Evolutionary conservation across 1,139 yeast species (phyloP).

Genomic region (Martiniozyma asiatica): DNA sequence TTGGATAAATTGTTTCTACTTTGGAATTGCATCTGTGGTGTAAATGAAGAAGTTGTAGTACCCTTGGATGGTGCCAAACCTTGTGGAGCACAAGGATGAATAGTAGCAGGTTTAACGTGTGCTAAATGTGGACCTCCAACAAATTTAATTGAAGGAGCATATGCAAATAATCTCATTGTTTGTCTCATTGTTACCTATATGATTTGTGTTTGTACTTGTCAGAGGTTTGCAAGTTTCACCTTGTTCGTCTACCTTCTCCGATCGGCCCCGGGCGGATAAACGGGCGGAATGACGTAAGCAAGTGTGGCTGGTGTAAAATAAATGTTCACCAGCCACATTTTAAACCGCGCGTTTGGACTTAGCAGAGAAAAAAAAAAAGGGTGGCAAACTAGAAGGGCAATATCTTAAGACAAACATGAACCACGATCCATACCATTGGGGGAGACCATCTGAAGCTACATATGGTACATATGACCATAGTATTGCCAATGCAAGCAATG

Average conservation of each 20-base stretch:
- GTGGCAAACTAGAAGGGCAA: too few species aligned
- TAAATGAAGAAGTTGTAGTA: slow-evolving; percentile 29
- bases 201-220: background rate
- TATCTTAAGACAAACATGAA: slow-evolving; percentile 64
- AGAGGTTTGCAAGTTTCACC: too few species aligned
- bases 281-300: too few species aligned
- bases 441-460: slow-evolving; percentile 73
- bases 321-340: too few species aligned
- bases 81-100: slow-evolving; percentile 42
- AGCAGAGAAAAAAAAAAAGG: too few species aligned
- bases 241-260: slow-evolving; percentile 5
- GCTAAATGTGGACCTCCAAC: slow-evolving; percentile 37
- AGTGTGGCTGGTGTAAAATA: too few species aligned
- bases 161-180: slow-evolving; percentile 22
- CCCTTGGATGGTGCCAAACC: slow-evolving; percentile 35
- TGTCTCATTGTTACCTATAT: too few species aligned
- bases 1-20: slow-evolving; percentile 55
- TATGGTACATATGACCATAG: slow-evolving; percentile 70
- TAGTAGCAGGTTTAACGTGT: slow-evolving; percentile 15
- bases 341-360: too few species aligned
- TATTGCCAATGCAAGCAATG: slow-evolving; percentile 49
- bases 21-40: slow-evolving; percentile 18
- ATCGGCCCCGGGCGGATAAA: too few species aligned
- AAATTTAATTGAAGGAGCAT: slow-evolving; percentile 49
- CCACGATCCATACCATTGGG: slow-evolving; percentile 94